Evolutionary conservation across 2,329 filamentous ascomycete genomes (phyloP).

Genomic region (Pyrenophora teres): DNA sequence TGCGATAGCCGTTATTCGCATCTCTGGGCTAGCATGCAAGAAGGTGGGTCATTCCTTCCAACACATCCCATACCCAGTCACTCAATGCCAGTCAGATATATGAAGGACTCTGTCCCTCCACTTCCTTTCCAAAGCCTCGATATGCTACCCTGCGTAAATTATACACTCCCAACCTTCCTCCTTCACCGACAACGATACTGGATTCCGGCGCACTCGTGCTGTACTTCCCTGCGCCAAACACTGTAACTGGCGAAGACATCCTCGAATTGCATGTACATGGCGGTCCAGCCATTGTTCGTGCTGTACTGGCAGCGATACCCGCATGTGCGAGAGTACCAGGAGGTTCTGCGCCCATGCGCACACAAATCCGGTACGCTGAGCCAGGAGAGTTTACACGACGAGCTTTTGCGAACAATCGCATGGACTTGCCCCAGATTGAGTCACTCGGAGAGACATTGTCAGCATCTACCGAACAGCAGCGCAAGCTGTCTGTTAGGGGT

Average conservation of each 20-base stretch:
- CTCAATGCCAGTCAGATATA: conserved; percentile 61
- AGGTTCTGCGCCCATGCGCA: conserved; percentile 8
- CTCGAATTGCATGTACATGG: conserved; percentile 95
- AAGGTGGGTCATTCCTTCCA: conserved; percentile 53
- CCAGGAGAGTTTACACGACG: conserved; percentile 93
- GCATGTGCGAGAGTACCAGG: conserved; percentile 44
- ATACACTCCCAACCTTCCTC: conserved; percentile 58
- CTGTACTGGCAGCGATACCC: conserved; percentile 79
- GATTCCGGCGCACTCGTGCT: conserved; percentile 82
- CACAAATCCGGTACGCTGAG: conserved; percentile 79
- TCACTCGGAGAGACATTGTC: conserved; percentile 65
- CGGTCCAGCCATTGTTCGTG: conserved; percentile 83
- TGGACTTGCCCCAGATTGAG: conserved; percentile 84
- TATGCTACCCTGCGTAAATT: conserved; percentile 75
- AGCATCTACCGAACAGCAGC: conserved; percentile 87
- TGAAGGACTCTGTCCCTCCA: conserved; percentile 62
- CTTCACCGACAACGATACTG: conserved; percentile 56
- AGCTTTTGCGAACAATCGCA: conserved; percentile 83
- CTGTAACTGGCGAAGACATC: conserved; percentile 89
- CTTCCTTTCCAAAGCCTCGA: conserved; percentile 61
- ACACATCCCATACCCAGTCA: background rate
- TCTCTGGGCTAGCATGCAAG: conserved; percentile 78
- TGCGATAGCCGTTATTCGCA: conserved; percentile 86
- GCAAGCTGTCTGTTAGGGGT: conserved; percentile 80
- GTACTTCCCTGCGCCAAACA: conserved; percentile 79